Conservation (phyloP, 2,329 filamentous ascomycete genomes). For the Fusarium nygamai region DNA sequence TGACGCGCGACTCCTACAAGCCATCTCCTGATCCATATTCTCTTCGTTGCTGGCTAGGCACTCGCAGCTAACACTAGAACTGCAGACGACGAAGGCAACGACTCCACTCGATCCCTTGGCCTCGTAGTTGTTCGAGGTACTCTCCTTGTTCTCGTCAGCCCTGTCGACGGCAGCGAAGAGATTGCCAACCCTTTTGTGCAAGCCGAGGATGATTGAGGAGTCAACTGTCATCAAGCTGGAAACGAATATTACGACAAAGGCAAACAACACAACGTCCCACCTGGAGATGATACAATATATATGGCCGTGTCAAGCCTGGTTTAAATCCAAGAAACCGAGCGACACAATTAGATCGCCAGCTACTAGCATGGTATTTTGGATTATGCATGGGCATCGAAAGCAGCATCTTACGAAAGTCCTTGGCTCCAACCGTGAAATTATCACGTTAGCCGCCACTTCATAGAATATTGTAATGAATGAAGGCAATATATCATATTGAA, state of each 20-base stretch:
- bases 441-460: slow-evolving; percentile 6
- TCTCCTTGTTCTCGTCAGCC: slow-evolving; percentile 90
- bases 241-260: slow-evolving; percentile 12
- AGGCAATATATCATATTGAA: slow-evolving; percentile 40
- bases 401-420: background rate
- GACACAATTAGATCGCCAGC: slow-evolving; percentile 3
- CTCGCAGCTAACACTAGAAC: slow-evolving; percentile 3
- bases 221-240: background rate
- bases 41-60: background rate
- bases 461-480: slow-evolving; percentile 27
- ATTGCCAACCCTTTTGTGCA: slow-evolving; percentile 94
- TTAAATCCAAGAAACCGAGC: slow-evolving; percentile 10
- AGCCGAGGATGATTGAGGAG: slow-evolving; percentile 68
- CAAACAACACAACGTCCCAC: background rate
- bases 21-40: background rate
- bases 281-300: background rate
- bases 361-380: slow-evolving; percentile 20
- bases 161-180: slow-evolving; percentile 92
- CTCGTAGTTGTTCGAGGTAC: slow-evolving; percentile 92
- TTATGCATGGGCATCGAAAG: slow-evolving; percentile 1
- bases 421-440: slow-evolving; percentile 3
- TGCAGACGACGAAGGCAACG: slow-evolving; percentile 91
- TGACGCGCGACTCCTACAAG: slow-evolving; percentile 33
- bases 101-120: slow-evolving; percentile 81
- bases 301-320: slow-evolving; percentile 1